Base-by-base conservation (phyloP, 345 rosid genomes). In the Moricandia moricandioides region DNA sequence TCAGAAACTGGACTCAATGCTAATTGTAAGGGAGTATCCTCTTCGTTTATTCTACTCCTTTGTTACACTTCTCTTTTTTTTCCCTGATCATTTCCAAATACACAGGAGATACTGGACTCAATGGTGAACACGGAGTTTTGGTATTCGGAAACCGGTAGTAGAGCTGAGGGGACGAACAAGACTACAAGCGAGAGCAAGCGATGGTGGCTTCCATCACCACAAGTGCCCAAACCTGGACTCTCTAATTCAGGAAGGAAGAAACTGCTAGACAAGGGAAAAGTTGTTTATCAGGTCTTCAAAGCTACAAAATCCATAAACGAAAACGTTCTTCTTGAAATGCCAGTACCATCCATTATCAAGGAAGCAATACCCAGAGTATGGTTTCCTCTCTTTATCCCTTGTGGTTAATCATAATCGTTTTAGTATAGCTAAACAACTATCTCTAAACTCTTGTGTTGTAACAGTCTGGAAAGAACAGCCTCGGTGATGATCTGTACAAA, bases 181-280 rank as follows among this genome's bases (percentile, higher is more conserved):
- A 84, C 82, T 43, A 76, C 86, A 49, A 89, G 78, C 62, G 92
- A 88, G 74, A 89, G 93, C 83, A 89, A 89, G 84, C 80, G 91
- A 69, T 91, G 99, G 97, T 95, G 99, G 99, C 97, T 95, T 16
- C 99, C 99, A 33, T 78, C 84, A 52, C 97, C 99, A 18, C 91
- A 88, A 72, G 97, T 95, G 13, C 97, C 99, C 7, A 77, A 74
- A 80, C 80, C 79, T 1, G 97, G 99, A 5, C 93, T 95, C 58
- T 88, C 99, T 13, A 91, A 85, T 58, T 49, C 81, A 2, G 93
- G 68, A 74, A 86, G 89, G 79, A 86, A 86, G 88, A 90, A 86
- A 69, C 39, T 95, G 76, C 80, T 85, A 12, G 73, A 67, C 31
- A 85, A 82, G 47, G 88, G 84, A 0, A 89, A 80, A 79, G 77